phyloP scores from a whole-genome alignment of 768 basidiomycete species.

The Naematelia encephala region DNA sequence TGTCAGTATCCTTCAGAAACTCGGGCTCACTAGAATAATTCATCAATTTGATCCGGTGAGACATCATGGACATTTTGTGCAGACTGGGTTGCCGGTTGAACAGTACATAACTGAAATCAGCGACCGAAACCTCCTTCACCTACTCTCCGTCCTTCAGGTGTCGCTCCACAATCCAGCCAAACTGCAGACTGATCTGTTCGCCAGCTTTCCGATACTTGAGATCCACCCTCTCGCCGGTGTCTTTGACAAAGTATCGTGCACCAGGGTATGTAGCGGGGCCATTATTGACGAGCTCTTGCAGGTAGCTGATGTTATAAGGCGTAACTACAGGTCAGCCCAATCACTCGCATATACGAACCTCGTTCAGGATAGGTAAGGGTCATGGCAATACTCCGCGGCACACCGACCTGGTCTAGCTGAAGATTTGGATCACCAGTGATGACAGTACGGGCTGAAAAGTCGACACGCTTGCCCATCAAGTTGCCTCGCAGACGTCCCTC shows the following conservation, averaged over 20 bases:
- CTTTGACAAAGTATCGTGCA: conserved; percentile 92
- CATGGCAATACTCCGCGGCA: conserved; percentile 92
- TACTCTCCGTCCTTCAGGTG: conserved; percentile 98
- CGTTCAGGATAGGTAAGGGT: conserved; percentile 95
- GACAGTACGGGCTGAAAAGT: conserved; percentile 97
- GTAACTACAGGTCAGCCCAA: conserved; percentile 62
- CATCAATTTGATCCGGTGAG: conserved; percentile 94
- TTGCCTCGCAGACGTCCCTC: conserved; percentile 97
- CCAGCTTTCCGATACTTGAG: conserved; percentile 92
- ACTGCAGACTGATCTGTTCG: conserved; percentile 83
- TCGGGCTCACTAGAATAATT: conserved; percentile 81
- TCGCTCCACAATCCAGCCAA: conserved; percentile 97
- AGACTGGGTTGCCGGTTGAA: conserved; percentile 98
- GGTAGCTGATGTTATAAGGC: conserved; percentile 89
- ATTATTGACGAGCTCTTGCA: conserved; percentile 91
- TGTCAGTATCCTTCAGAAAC: conserved; percentile 13
- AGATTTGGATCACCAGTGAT: conserved; percentile 99
- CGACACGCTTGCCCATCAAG: conserved; percentile 98
- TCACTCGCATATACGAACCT: conserved; percentile 57
- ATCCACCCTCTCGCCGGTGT: conserved; percentile 96
- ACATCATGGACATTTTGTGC: conserved; percentile 99
- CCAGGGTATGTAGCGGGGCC: conserved; percentile 94
- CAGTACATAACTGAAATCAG: conserved; percentile 66
- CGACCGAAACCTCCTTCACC: conserved; percentile 51
- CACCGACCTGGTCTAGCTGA: conserved; percentile 93